Percentiles rank a stretch among this genome's conserved stretches.
Conservation (phyloP, 345 rosid species). For the Punica granatum region DNA sequence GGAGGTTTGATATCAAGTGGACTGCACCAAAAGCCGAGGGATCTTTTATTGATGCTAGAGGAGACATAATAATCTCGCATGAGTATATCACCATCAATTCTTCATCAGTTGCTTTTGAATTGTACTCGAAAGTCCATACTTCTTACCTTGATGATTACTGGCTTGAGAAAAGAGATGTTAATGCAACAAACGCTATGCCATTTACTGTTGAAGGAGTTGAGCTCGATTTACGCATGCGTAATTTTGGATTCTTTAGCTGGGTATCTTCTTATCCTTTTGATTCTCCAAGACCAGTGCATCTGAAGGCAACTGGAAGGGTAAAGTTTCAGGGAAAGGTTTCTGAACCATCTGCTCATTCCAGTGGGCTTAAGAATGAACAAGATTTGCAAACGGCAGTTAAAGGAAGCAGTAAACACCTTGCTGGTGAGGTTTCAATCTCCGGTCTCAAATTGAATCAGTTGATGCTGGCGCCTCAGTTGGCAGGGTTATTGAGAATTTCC, state of each 20-base stretch:
- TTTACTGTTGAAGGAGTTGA: conserved; percentile 85
- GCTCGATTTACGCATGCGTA: conserved; percentile 90
- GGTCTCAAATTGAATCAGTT: conserved; percentile 92
- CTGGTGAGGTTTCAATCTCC: conserved; percentile 76
- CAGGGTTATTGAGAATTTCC: conserved; percentile 74
- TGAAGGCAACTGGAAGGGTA: conserved; percentile 88
- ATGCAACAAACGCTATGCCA: conserved; percentile 38
- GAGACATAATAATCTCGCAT: conserved; percentile 87
- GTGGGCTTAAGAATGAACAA: conserved; percentile 23
- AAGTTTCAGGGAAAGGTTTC: conserved; percentile 81
- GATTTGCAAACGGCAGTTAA: conserved; percentile 20
- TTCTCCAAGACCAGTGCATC: conserved; percentile 86
- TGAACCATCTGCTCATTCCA: conserved; percentile 22
- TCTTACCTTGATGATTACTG: conserved; percentile 57
- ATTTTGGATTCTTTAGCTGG: conserved; percentile 89
- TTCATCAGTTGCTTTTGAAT: conserved; percentile 83
- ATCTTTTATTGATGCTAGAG: conserved; percentile 93
- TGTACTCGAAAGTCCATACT: conserved; percentile 66
- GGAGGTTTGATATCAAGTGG: conserved; percentile 98
- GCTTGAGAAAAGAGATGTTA: conserved; percentile 33
- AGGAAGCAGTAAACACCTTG: conserved; percentile 40
- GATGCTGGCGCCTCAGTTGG: conserved; percentile 85
- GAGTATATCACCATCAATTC: conserved; percentile 73
- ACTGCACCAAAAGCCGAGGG: conserved; percentile 97
- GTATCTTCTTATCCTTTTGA: conserved; percentile 83